Base-by-base conservation (phyloP, 140 eudicot genomes). In the Ambrosia hybrid region DNA sequence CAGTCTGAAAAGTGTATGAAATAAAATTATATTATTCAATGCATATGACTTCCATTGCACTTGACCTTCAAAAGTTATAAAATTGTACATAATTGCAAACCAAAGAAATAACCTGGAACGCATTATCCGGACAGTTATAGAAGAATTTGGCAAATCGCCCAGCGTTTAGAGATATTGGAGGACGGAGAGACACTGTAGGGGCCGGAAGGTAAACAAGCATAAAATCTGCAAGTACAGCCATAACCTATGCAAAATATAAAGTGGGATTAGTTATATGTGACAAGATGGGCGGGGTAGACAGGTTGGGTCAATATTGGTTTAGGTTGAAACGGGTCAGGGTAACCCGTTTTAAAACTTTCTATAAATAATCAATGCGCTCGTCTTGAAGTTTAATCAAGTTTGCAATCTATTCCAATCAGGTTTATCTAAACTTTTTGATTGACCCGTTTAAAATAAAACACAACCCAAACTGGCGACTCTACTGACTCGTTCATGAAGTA, bases 131-230 rank as follows among this genome's bases (percentile, higher is more conserved):
- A 70, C 99, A 94, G 51, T 82, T 75, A 15, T 94, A 84, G 72
- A 94, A 90, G 85, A 94, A 88, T 59, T 84, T 90, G 36, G 86
- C 80, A 77, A 94, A 52, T 46, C 82, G 85, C 66, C 97, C 97
- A 61, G 96, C 96, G 46, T 70, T 79, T n/a, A 83, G 33, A 51
- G 95, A 77, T 9, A 90, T 82, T 21, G 97, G 79, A 68, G 87
- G 83, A 21, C 94, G 94, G 57, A 94, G 96, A 74, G 95, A 77
- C 48, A 94, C 88, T 13, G 99, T 94, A 38, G 99, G 99, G 58
- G 99, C 99, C 57, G 99, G 99, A 76, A 88, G 95, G 79, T 82
- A 90, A 46, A 94, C 97, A 65, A 94, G 99, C 99, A 94, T 94
- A 83, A 94, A 94, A 86, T 94, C 99, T 55, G 99, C 99, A 83